phyloP scores from a whole-genome alignment of 169 alveolate species.

The Perkinsus olseni region DNA sequence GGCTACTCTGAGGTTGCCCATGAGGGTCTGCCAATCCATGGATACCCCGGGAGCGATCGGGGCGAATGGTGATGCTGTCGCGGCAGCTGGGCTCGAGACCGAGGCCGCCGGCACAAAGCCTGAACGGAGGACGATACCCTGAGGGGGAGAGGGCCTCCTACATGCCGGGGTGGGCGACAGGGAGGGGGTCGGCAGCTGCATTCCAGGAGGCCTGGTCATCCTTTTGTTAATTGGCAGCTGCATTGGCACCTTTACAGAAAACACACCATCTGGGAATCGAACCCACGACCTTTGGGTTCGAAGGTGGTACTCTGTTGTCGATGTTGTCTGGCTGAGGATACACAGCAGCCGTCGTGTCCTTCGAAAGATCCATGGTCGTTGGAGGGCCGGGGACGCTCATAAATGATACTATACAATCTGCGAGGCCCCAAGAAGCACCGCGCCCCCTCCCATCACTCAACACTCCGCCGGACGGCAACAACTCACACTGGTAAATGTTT shows the following conservation, averaged over 20 bases:
- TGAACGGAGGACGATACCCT: neutral
- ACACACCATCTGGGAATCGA: neutral
- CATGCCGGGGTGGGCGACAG: neutral
- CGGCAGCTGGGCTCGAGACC: neutral
- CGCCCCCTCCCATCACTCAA: neutral
- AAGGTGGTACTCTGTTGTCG: neutral
- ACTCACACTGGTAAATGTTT: too few relatives aligned
- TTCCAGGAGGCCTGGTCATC: neutral
- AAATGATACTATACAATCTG: too few relatives aligned
- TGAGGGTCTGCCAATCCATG: neutral
- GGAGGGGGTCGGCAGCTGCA: neutral
- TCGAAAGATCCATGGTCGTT: neutral
- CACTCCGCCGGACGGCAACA: neutral
- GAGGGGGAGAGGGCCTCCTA: too few relatives aligned
- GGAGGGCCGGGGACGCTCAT: neutral
- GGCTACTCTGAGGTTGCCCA: neutral
- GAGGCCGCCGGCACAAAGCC: neutral
- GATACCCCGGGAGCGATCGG: neutral
- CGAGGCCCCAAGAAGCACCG: neutral
- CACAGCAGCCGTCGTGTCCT: neutral
- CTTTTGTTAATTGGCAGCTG: neutral
- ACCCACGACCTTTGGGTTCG: neutral
- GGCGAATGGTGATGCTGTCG: neutral
- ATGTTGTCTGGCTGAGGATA: neutral
- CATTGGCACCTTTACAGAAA: neutral